These are phyloP conservation scores for Magnolia officinalis DNA, from an alignment of 164 flowering plant genomes.

Conservation along the genomic window DNA sequence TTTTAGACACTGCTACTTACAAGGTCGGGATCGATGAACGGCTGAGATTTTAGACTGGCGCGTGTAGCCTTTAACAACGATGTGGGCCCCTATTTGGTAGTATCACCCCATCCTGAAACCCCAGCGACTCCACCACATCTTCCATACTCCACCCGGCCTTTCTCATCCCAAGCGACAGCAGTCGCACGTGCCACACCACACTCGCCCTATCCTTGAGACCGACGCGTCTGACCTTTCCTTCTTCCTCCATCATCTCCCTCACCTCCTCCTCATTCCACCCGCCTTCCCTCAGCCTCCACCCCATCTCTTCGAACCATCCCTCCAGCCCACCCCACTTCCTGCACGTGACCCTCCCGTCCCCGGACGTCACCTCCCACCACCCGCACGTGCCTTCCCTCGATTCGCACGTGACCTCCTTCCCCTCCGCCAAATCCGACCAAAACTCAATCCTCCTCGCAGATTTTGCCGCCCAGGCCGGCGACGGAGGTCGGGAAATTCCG, in stretches of 20 bases:
- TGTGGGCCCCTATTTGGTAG: not conserved
- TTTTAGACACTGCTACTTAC: no score
- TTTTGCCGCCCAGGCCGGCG: slow-evolving; percentile 79
- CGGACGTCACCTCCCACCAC: not conserved
- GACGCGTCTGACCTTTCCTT: not conserved
- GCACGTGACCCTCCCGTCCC: slow-evolving; percentile 5
- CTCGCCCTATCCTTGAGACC: slow-evolving; percentile 13
- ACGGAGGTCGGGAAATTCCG: slow-evolving; percentile 5
- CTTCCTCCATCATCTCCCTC: slow-evolving; percentile 34
- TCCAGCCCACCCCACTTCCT: slow-evolving; percentile 21
- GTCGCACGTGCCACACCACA: slow-evolving; percentile 35
- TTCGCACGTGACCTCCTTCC: slow-evolving; percentile 8
- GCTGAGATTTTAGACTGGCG: not conserved
- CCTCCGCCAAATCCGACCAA: slow-evolving; percentile 68
- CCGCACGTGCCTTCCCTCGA: slow-evolving; percentile 1
- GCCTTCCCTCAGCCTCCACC: slow-evolving; percentile 57
- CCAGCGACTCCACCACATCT: slow-evolving; percentile 54
- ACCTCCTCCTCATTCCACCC: slow-evolving; percentile 86
- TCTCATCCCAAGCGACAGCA: slow-evolving; percentile 33
- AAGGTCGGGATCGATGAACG: not conserved
- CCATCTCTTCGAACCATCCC: slow-evolving; percentile 43
- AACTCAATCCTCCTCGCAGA: slow-evolving; percentile 52
- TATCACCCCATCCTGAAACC: slow-evolving; percentile 17
- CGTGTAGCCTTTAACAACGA: not conserved
- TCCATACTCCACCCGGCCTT: slow-evolving; percentile 69